Evolutionary conservation across 345 rosid genomes (phyloP), one percentile per base, ranked within the genome.

Genomic region (Combretum micranthum): DNA sequence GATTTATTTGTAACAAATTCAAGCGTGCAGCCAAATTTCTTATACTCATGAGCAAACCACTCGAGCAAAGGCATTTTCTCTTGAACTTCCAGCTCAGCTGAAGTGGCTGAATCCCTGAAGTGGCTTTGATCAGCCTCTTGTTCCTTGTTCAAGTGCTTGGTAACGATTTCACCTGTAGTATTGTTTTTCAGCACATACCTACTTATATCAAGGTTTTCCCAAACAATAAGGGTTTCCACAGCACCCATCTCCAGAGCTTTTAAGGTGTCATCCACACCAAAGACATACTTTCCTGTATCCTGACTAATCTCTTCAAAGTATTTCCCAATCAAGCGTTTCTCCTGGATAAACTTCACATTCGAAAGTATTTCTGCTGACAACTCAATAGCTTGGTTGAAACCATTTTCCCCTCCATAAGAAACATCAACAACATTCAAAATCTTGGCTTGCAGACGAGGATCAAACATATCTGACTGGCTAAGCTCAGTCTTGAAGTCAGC

Each of bases 251-350:
- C 97, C 55, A 90, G 66, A 26, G 84, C 94, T 72, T 87, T 85
- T 53, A 90, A 58, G 3, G 97, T 90, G 64, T 90, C 96, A 0
- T 87, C 97, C 39, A 87, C 81, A 57, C 97, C 96, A 56, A 89
- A 84, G 17, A 89, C 97, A 53, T 89, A 89, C 14, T 84, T 89
- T 52, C 96, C 95, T 0, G 97, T 87, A 55, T 90, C 91, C 82
- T 87, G 97, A 67, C 93, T 87, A 4, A 90, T 90, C 75, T 90
- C 97, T 74, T 90, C 97, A 44, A 90, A 90, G 75, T 90, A 87
- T 63, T 87, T 90, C 32, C 96, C 94, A 64, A 90, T 83, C 74
- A 90, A 71, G 15, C 81, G 77, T 52, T 90, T 90, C 67, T 90
- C 97, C 70, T 87, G 21, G 2, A 18, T 50, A 25, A 50, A 50